These are phyloP conservation scores for Lepidium aucheri DNA, from an alignment of 345 rosid species.

Conservation along the genomic window DNA sequence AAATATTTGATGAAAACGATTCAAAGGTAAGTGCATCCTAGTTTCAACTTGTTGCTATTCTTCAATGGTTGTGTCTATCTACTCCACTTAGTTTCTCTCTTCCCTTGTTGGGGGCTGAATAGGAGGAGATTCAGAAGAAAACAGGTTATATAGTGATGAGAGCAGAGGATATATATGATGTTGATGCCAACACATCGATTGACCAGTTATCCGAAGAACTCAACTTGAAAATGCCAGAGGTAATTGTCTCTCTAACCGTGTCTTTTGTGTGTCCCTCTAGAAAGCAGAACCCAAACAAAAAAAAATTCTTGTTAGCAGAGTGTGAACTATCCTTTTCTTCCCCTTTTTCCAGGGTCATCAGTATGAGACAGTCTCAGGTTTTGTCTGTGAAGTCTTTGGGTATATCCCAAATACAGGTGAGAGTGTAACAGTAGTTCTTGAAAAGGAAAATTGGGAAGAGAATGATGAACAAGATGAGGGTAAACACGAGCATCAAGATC, in stretches of 20 bases:
- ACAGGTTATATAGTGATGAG: slow-evolving; percentile 97
- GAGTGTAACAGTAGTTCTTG: slow-evolving; percentile 54
- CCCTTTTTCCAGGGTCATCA: slow-evolving; percentile 60
- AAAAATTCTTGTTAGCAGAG: too few species aligned
- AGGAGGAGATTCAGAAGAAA: slow-evolving; percentile 99
- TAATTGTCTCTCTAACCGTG: slow-evolving; percentile 3
- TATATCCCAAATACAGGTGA: slow-evolving; percentile 90
- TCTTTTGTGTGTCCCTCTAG: too few species aligned
- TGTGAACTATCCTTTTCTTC: not conserved
- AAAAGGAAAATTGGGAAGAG: slow-evolving; percentile 62
- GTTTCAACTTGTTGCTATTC: slow-evolving; percentile 9
- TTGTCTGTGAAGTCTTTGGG: slow-evolving; percentile 85
- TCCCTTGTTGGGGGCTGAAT: too few species aligned
- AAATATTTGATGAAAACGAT: slow-evolving; percentile 96
- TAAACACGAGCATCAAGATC: slow-evolving; percentile 51
- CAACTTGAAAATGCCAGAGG: slow-evolving; percentile 92
- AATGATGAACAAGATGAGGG: slow-evolving; percentile 40
- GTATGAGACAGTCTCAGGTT: slow-evolving; percentile 92
- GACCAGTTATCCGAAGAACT: slow-evolving; percentile 96
- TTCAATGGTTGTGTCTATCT: too few species aligned
- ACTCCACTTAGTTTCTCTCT: too few species aligned
- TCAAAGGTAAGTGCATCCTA: slow-evolving; percentile 60
- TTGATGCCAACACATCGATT: slow-evolving; percentile 95
- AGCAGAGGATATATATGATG: slow-evolving; percentile 88
- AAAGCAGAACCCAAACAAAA: too few species aligned